Base-by-base conservation (phyloP, 2,329 filamentous ascomycete genomes). In the Leptographium wingfieldii region DNA sequence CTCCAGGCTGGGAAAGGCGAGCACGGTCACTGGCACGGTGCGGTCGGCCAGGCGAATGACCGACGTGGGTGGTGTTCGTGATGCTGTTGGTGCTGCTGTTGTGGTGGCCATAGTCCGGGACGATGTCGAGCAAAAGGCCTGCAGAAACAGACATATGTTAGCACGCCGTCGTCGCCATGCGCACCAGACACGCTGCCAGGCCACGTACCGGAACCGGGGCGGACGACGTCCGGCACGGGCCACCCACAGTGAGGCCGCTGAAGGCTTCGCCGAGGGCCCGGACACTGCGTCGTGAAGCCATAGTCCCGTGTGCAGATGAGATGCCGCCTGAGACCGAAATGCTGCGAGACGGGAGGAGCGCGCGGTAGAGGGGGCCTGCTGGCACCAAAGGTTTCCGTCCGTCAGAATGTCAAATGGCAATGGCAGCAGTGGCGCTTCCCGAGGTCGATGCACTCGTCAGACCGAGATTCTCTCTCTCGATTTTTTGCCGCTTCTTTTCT, bases 1-100 rank as follows among this genome's bases (percentile, higher is more conserved):
- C 73, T 96, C 91, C 74, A 96, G 84, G 12, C 85, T 83, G 43
- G 94, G 94, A 77, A 97, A 99, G 70, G 80, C 78, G 82, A 96
- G 91, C 73, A 96, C 83, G 59, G 92, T 97, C 63, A 92, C 81
- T 59, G 88, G 83, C 60, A 95, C 89, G 35, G 83, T 84, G 94
- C 89, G 53, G 82, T 84, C 65, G 78, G 77, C 35, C 10, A 46
- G 4, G 49, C n/a, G 22, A 22, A 58, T 22, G 48, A 29, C 48
- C 27, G 10, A 27, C 16, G 43, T 16, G 16, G 43, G 43, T n/a
- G 43, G 19, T 2, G 43, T 5, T 12, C 14, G 16, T 16, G 40
- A 43, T 7, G 43, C 5, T 5, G 43, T n/a, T 3, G 43, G 7
- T 10, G 55, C 4, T 3, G 25, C 3, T 31, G 31, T 5, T 5